phyloP scores from a whole-genome alignment of 2,329 filamentous ascomycete species.

The Venturia nashicola region DNA sequence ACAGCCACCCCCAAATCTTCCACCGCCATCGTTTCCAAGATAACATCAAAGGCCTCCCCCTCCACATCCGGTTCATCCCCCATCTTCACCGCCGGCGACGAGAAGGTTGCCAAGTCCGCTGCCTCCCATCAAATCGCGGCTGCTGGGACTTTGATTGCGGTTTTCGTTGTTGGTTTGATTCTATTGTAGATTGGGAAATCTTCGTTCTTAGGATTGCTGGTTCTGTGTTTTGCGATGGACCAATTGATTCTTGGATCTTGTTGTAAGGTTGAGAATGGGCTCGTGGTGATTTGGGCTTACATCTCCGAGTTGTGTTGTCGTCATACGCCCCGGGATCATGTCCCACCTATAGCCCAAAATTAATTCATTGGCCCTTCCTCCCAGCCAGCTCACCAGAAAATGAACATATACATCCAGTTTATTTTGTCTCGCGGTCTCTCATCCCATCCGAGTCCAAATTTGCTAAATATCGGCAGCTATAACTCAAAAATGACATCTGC shows the following conservation, averaged over 20 bases:
- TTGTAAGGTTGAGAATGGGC: background rate
- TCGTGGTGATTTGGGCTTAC: no score
- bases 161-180: background rate
- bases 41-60: background rate
- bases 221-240: background rate
- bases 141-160: background rate
- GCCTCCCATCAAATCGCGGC: background rate
- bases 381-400: no score
- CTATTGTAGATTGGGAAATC: background rate
- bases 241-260: background rate
- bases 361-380: no score
- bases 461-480: no score
- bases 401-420: no score
- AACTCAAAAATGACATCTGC: no score
- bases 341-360: no score
- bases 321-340: no score
- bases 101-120: background rate
- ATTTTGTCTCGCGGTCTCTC: no score
- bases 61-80: background rate
- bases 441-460: no score
- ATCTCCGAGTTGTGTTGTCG: no score
- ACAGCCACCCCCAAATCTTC: background rate
- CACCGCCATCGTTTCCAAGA: background rate
- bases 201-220: background rate
- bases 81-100: background rate